Conservation (phyloP, 129 eudicot genomes). For the Centrapalus pauciflorus region DNA sequence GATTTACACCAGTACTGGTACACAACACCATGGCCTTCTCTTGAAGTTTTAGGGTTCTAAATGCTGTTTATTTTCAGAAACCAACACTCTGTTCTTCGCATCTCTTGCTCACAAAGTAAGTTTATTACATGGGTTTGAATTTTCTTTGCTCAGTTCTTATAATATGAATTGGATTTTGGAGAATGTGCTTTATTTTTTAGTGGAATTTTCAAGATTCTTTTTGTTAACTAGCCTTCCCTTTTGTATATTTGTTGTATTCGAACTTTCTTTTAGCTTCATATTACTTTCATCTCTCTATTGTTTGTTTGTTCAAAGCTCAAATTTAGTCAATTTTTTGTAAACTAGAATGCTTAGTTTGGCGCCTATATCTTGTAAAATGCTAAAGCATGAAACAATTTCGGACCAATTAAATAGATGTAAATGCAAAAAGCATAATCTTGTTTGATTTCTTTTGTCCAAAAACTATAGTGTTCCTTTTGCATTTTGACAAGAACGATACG, state of each 20-base stretch:
- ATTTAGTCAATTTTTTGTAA: not conserved
- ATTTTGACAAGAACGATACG: not conserved
- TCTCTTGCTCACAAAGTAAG: slow-evolving; percentile 6
- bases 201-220: not conserved
- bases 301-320: not conserved
- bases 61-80: not conserved
- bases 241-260: not conserved
- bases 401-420: not conserved
- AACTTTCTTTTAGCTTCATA: not conserved
- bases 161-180: not conserved
- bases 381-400: not conserved
- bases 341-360: not conserved
- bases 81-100: not conserved
- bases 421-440: too few relatives aligned
- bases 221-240: not conserved
- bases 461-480: too few relatives aligned
- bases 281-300: not conserved
- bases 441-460: too few relatives aligned
- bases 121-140: not conserved
- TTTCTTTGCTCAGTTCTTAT: not conserved
- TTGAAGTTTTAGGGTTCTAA: slow-evolving; percentile 6
- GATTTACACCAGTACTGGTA: too few relatives aligned
- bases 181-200: not conserved
- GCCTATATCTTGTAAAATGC: not conserved
- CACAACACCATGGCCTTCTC: not conserved